These are phyloP conservation scores for Heliamphora pulchella DNA, from an alignment of 179 eudicot species.

Conservation along the genomic window DNA sequence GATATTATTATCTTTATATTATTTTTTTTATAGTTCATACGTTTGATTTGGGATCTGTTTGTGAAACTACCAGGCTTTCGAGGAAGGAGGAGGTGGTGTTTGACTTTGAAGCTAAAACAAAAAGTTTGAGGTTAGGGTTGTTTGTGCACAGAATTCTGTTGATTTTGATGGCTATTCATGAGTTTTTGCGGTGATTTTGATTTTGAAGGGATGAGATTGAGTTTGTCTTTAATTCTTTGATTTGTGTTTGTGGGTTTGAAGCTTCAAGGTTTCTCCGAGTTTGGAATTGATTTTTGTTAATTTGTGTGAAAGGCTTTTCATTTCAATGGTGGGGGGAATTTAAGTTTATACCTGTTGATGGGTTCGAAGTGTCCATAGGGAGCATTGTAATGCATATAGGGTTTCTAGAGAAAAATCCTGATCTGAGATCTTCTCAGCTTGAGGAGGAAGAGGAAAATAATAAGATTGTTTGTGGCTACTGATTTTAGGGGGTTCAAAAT, in stretches of 20 bases:
- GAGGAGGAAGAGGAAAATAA: slow-evolving; percentile 16
- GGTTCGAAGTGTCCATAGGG: slow-evolving; percentile 26
- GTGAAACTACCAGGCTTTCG: slow-evolving; percentile 20
- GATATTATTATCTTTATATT: background rate
- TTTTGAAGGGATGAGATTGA: background rate
- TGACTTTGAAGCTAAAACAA: slow-evolving; percentile 20
- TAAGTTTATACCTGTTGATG: slow-evolving; percentile 31
- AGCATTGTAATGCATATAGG: slow-evolving; percentile 14
- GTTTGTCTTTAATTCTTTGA: background rate
- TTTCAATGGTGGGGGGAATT: slow-evolving; percentile 18
- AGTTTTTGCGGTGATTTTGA: background rate
- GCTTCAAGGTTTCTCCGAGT: slow-evolving; percentile 9
- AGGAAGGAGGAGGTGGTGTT: slow-evolving; percentile 16
- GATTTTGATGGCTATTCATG: background rate
- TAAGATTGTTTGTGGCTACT: slow-evolving; percentile 16
- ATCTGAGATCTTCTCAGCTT: slow-evolving; percentile 9
- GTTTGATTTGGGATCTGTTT: background rate
- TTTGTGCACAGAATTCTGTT: background rate
- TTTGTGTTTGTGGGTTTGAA: background rate
- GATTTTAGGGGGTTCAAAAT: slow-evolving; percentile 25
- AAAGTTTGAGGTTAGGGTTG: slow-evolving; percentile 3
- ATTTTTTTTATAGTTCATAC: background rate
- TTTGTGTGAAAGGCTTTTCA: slow-evolving; percentile 13
- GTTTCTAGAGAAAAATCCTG: slow-evolving; percentile 15
- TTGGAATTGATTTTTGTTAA: slow-evolving; percentile 10